Percentiles rank a stretch among this genome's conserved stretches.
phyloP scores from a whole-genome alignment of 116 monocot genomes.

The Trichopus zeylanicus region DNA sequence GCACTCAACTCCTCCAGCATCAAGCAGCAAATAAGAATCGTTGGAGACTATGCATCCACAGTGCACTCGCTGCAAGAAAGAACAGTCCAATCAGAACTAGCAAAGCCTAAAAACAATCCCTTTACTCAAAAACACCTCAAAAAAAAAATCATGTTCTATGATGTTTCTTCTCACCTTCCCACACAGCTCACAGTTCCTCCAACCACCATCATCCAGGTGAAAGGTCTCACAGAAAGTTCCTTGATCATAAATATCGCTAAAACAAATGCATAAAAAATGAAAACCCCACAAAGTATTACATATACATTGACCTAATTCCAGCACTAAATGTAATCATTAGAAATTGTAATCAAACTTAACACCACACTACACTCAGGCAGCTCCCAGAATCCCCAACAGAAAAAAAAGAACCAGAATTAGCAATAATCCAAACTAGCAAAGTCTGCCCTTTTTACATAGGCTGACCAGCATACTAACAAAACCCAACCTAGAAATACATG shows the following conservation, averaged over 20 bases:
- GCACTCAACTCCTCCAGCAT: slow-evolving; percentile 86
- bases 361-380: neutral
- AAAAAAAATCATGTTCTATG: neutral
- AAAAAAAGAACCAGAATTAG: neutral
- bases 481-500: no score
- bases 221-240: slow-evolving; percentile 83
- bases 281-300: neutral
- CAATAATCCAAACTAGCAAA: neutral
- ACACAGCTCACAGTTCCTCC: slow-evolving; percentile 83
- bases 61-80: slow-evolving; percentile 52
- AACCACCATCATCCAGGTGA: slow-evolving; percentile 66
- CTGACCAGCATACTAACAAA: no score
- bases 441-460: no score
- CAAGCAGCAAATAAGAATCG: slow-evolving; percentile 41
- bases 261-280: neutral
- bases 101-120: neutral
- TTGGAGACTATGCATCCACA: slow-evolving; percentile 87
- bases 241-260: slow-evolving; percentile 58
- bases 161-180: slow-evolving; percentile 42
- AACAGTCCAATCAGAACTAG: neutral
- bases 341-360: neutral
- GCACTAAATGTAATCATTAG: neutral
- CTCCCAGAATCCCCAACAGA: neutral
- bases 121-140: neutral
- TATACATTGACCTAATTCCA: neutral